phyloP scores from a whole-genome alignment of 2,329 filamentous ascomycete species.

The Pseudogymnoascus sp. region DNA sequence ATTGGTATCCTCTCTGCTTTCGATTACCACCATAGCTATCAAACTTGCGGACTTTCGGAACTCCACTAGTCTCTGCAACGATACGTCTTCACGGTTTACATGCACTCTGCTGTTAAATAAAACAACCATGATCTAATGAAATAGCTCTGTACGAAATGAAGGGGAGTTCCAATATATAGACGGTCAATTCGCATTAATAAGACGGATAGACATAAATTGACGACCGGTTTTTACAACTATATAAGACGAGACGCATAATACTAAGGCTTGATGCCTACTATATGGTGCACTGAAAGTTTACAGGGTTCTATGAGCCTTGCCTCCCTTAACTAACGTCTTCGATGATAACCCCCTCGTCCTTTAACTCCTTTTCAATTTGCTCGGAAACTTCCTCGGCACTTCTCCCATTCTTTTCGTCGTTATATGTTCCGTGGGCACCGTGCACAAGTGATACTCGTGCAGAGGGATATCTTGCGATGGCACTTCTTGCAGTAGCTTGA shows the following conservation, averaged over 20 bases:
- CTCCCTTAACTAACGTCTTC: not conserved
- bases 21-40: conserved; percentile 12
- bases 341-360: not conserved
- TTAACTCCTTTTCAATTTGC: not conserved
- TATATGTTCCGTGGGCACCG: not conserved
- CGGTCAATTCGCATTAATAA: not conserved
- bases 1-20: conserved; percentile 14
- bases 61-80: not conserved
- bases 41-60: not conserved
- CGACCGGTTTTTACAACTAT: not conserved
- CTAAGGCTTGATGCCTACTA: too few species aligned
- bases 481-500: not conserved
- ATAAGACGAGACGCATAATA: not conserved
- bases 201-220: not conserved
- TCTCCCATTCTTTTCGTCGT: not conserved
- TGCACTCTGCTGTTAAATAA: not conserved
- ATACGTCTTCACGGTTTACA: not conserved
- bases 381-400: not conserved
- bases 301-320: not conserved
- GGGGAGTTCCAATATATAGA: not conserved
- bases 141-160: not conserved
- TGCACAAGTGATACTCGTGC: not conserved
- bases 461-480: not conserved
- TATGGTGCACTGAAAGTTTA: not conserved
- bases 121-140: not conserved